Conservation (phyloP, 2,329 filamentous ascomycete genomes). For the Didymellaceae sp. region DNA sequence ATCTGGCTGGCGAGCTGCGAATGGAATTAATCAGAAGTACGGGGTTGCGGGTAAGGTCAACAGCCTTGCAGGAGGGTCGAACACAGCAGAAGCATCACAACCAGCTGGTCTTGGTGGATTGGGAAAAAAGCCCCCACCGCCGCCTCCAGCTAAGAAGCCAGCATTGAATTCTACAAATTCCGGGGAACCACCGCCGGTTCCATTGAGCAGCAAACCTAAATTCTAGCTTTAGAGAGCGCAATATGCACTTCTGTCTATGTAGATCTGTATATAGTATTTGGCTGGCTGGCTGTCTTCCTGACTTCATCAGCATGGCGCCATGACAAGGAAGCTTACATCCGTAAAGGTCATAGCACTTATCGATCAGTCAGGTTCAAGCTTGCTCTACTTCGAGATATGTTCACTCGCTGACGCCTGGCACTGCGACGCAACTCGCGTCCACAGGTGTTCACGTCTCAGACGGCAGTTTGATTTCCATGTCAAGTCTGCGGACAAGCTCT, state of each 20-base stretch:
- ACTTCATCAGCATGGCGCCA: too few relatives aligned
- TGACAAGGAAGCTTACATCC: too few relatives aligned
- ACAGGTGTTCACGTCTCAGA: too few relatives aligned
- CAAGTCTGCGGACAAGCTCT: too few relatives aligned
- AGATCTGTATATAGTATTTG: too few relatives aligned
- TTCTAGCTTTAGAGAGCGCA: constrained; percentile 20
- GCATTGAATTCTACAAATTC: constrained; percentile 49
- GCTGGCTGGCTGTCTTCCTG: too few relatives aligned
- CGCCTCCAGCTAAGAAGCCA: constrained; percentile 61
- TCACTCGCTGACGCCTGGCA: too few relatives aligned
- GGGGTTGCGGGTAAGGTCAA: constrained; percentile 60
- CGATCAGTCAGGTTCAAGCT: too few relatives aligned
- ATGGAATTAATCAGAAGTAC: constrained; percentile 67
- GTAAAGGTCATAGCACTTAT: too few relatives aligned
- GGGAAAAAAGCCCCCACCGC: constrained; percentile 64
- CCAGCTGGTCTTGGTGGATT: constrained; percentile 41
- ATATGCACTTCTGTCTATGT: not conserved
- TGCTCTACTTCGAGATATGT: too few relatives aligned
- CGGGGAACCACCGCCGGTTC: constrained; percentile 61
- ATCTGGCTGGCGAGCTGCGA: constrained; percentile 64
- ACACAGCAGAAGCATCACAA: constrained; percentile 29
- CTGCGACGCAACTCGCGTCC: too few relatives aligned
- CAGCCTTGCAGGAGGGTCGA: constrained; percentile 41
- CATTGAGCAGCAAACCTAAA: constrained; percentile 63
- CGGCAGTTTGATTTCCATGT: too few relatives aligned